Base-by-base conservation (phyloP, 2,329 filamentous ascomycete genomes). In the Bimuria novae-zelandiae region DNA sequence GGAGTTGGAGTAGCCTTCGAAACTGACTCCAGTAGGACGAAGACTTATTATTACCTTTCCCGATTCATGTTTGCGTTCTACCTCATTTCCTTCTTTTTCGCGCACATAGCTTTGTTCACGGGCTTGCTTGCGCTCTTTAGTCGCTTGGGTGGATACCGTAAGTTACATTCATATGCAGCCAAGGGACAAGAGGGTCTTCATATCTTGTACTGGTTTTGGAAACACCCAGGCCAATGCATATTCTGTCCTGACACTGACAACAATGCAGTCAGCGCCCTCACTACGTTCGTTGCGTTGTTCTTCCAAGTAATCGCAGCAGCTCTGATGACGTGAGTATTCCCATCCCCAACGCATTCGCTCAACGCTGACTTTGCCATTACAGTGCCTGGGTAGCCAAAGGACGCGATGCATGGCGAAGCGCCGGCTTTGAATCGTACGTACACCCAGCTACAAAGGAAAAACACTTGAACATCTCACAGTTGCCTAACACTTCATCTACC, bases 21-120 rank as follows among this genome's bases (percentile, higher is more conserved):
- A 11, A 41, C 17, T 23, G 25, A 42, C 23, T 11, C 4, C 7
- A 37, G 11, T 29, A 62, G 62, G 32, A 76, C 77, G 8, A 80
- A 85, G 62, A 84, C 79, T 57, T 96, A 87, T 80, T 97, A 83
- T 78, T 90, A 92, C 76, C 82, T 94, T 70, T 95, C 91, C 78
- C 85, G 93, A 35, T 96, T 97, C 79, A 89, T 90, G 74, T 97
- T 93, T 84, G 90, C 92, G 32, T 94, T 96, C 75, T 89, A 89
- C 78, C 79, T 97, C 51, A 87, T 97, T 61, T 85, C 86, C 16
- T 83, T 97, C 32, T 86, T 96, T 80, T 94, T 96, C 73, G 84
- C 84, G 57, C 80, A 84, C 42, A 51, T 85, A 22, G 84, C 88
- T 56, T 85, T 92, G 69, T 82, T 91, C 73, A 76, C 81, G 10